Evolutionary conservation across 768 basidiomycete species (phyloP), one percentile per base, ranked within the genome.

Genomic region (Lentinula sp.): DNA sequence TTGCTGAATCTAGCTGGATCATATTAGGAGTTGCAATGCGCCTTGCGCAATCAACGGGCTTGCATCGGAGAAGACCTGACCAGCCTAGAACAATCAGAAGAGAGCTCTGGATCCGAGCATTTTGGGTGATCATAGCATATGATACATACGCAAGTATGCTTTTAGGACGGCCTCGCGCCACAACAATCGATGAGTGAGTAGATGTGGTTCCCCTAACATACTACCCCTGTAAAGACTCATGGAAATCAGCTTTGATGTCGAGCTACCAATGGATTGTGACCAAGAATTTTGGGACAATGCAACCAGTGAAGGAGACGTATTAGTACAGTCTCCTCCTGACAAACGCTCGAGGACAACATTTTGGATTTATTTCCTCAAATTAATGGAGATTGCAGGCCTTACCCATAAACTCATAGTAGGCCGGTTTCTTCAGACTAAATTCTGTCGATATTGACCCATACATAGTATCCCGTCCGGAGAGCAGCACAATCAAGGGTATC

Each of bases 41-140:
- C 3, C 75, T 86, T 50, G 83, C 84, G 1, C 86, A 91, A 68
- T 40, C 55, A 8, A 28, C 8, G 23, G 55, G 55, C 10, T 8
- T 43, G 23, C 55, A 56, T 28, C 37, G 55, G 40, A 56, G 43
- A 43, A 21, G 28, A 42, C 55, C 55, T 5, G 39, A 28, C 5
- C 39, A 56, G 9, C 34, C 21, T 4, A 23, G 59, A 62, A 68
- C 9, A 62, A 68, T 35, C 70, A 61, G 58, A 68, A 23, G 62
- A 68, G 90, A 93, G 68, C 76, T 87, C 16, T 89, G 88, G 83
- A 89, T 88, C 67, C 80, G 86, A n/a, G 83, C 81, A 10, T 86
- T 86, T 65, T 87, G 85, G 85, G 83, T 65, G n/a, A 71, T 50
- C 9, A 34, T 60, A 35, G 9, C 15, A 9, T 32, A 15, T 21